Percentiles rank a stretch among this genome's conserved stretches.
Evolutionary conservation across 1,284 basidiomycete genomes (phyloP).

Genomic region (Ustilago vetiveriae): DNA sequence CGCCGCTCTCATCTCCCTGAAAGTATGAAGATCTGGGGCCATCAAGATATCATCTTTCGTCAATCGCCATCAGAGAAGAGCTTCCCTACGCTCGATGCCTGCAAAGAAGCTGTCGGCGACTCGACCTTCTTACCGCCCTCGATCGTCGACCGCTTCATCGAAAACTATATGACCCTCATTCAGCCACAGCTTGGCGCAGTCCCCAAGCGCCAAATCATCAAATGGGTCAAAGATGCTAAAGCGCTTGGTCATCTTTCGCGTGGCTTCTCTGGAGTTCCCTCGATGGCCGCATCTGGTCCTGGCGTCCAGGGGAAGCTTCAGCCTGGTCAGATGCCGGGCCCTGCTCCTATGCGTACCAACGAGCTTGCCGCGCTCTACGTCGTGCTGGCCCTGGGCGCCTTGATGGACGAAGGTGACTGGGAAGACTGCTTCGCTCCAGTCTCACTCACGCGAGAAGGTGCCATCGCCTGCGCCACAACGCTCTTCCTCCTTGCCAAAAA

Average conservation of each 20-base stretch:
- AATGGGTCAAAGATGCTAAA: slow-evolving; percentile 49
- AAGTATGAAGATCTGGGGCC: slow-evolving; percentile 46
- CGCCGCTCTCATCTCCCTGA: slow-evolving; percentile 34
- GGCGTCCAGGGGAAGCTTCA: slow-evolving; percentile 8
- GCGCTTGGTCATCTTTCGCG: slow-evolving; percentile 42
- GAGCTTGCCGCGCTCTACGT: slow-evolving; percentile 46
- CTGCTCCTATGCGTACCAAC: slow-evolving; percentile 36
- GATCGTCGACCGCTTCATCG: slow-evolving; percentile 48
- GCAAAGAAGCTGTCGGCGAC: slow-evolving; percentile 36
- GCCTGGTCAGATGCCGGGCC: slow-evolving; percentile 9
- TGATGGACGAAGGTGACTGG: slow-evolving; percentile 51
- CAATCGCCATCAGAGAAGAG: slow-evolving; percentile 28
- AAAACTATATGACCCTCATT: slow-evolving; percentile 49
- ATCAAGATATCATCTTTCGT: slow-evolving; percentile 49
- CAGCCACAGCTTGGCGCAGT: slow-evolving; percentile 41
- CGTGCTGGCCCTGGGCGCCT: slow-evolving; percentile 37
- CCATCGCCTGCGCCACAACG: slow-evolving; percentile 37
- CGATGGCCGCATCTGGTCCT: slow-evolving; percentile 25
- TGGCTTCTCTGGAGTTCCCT: slow-evolving; percentile 36
- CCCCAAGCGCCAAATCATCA: slow-evolving; percentile 44
- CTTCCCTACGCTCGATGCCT: slow-evolving; percentile 39
- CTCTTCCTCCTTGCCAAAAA: slow-evolving; percentile 46
- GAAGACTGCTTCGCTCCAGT: slow-evolving; percentile 36
- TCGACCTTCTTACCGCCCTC: slow-evolving; percentile 44
- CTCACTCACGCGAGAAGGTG: slow-evolving; percentile 37